Base-by-base conservation (phyloP, 2,329 filamentous ascomycete genomes). In the Fusarium sp. region DNA sequence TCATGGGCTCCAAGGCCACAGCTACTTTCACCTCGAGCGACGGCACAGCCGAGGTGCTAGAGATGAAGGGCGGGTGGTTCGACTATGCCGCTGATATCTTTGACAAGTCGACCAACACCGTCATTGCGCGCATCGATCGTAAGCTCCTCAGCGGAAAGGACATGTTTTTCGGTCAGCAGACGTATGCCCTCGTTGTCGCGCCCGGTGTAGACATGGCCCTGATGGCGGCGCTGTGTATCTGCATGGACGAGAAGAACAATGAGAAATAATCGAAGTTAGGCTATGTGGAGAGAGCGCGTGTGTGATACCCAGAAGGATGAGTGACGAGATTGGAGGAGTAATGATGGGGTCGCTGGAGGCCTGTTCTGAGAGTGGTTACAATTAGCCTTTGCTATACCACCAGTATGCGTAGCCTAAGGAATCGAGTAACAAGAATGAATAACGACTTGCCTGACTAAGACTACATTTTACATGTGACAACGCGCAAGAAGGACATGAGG, bases 211-310 rank as follows among this genome's bases (percentile, higher is more conserved):
- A 93, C 73, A 84, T 91, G 78, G 86, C 88, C 6, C 74, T 92
- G 46, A 86, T 92, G 68, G 87, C 84, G 0, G 91, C 90, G 13
- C 81, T 92, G 73, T 92, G 89, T 74, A 88, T 93, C 53, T 89
- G 86, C 63, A 79, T 92, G 63, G 91, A 92, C 68, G 90, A 92
- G 83, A 86, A 85, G 80, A 86, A 90, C 36, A 79, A 79, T 24
- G 78, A 80, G 15, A 60, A 50, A 7, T 63, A 59, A 8, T 28
- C 8, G 26, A 28, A 28, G 10, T 8, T 20, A 7, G 15, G 13
- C 22, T 14, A 5, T 8, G 18, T 24, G 15, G 42, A 8, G 43
- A 45, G n/a, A 49, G 6, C 2, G 24, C 15, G 28, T 17, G 24
- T 43, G 22, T 38, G 55, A 69, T 69, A 54, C 61, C 51, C 36